Evolutionary conservation across 148 eudicot species (phyloP), one percentile per base, ranked within the genome.

Genomic region (Vaccinium myrtillus): DNA sequence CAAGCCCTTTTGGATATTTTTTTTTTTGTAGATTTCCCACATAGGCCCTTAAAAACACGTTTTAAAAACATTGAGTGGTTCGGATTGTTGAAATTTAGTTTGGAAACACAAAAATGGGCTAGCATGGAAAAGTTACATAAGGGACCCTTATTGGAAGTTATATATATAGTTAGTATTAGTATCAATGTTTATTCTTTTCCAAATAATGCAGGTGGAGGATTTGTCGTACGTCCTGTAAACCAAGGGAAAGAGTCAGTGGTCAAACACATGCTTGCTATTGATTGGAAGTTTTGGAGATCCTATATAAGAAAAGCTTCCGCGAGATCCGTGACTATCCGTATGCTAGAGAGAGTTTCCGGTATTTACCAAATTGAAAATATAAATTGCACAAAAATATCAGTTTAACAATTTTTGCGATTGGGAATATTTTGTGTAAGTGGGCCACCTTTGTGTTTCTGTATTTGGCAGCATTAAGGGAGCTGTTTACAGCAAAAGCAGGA

Each of bases 331-430:
- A 91, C 95, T 63, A 86, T 89, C 54, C 87, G 83, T 36, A 90
- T 93, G 93, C 89, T 94, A 18, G 93, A 86, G 70, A 93, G 89
- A 89, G 81, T 93, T 82, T 90, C 98, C 39, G 95, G 98, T 94
- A 87, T 55, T n/a, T 78, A 73, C 67, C 23, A 36, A 39, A 12
- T 27, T 39, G 30, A 58, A 78, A 65, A 56, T 69, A 78, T 73
- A 55, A 21, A 14, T 71, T 53, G 46, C 59, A 70, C 23, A 67
- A 67, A n/a, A 16, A 25, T 76, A 76, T 39, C 36, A 61, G 25
- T 53, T 55, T 23, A 54, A 30, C 53, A 2, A 27, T 71, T 73
- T 55, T 19, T 59, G 6, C 23, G 8, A 4, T 54, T 14, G 51
- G 54, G 46, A 50, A 36, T 51, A 7, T n/a, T 46, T 6, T 30